Conservation (phyloP, 2,329 filamentous ascomycete genomes). For the Rugonectria rugulosa region DNA sequence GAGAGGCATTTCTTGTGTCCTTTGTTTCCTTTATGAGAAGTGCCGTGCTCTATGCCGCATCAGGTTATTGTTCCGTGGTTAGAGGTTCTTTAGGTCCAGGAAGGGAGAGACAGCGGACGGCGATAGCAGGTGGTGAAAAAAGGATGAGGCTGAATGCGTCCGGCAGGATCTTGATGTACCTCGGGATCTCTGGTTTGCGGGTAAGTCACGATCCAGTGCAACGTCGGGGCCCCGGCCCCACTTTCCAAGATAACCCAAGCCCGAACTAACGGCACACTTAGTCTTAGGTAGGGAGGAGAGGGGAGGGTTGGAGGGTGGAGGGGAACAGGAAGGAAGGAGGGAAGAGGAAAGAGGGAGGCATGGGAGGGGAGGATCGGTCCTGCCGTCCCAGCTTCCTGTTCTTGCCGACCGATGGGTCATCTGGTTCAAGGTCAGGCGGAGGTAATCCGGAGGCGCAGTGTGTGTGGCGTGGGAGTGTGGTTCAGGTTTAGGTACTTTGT, state of each 20-base stretch:
- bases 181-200: conserved; percentile 8
- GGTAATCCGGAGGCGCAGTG: no score
- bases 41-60: neutral
- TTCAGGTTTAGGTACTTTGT: no score
- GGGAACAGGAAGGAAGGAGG: neutral
- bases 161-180: conserved; percentile 1
- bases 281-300: neutral
- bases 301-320: no score
- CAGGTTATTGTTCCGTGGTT: neutral
- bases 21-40: neutral
- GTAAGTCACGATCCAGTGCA: conserved; percentile 5
- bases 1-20: conserved; percentile 63
- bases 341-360: neutral
- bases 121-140: neutral
- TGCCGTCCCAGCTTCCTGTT: no score
- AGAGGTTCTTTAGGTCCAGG: neutral
- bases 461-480: no score
- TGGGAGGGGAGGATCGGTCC: neutral
- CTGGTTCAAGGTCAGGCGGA: neutral
- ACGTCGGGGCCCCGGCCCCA: conserved; percentile 10
- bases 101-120: no score
- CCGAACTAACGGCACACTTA: neutral
- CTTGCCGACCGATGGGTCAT: neutral
- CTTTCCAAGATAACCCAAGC: neutral
- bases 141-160: neutral